A percentile compares a stretch with the other conserved stretches of the same genome.
Conservation (phyloP, 306 rosid species). For the Cucumis sativus region Cucumber_9930_V3 NC_026656.2:10825001-10825500, state of each 20-base stretch:
- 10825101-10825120: neutral
- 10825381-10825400: slow-evolving; percentile 4
- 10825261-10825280: slow-evolving; percentile 19
- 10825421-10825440: neutral
- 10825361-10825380: slow-evolving; percentile 58
- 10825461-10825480: neutral
- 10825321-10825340: slow-evolving; percentile 74
- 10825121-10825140: neutral
- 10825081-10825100: neutral
- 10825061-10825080: neutral
- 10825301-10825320: slow-evolving; percentile 32
- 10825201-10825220: slow-evolving; percentile 6
- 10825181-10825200: neutral
- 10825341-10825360: slow-evolving; percentile 31
- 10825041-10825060: neutral
- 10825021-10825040: neutral
- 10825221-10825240: neutral
- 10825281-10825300: slow-evolving; percentile 25
- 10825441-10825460: neutral
- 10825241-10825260: slow-evolving; percentile 3
- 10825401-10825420: neutral
- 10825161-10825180: neutral
- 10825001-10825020: no score
- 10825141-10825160: neutral
- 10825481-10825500: neutral